A percentile compares a stretch with the other conserved stretches of the same genome.
phyloP scores from a whole-genome alignment of 257 asterid species.

The Scutellaria minor region DNA sequence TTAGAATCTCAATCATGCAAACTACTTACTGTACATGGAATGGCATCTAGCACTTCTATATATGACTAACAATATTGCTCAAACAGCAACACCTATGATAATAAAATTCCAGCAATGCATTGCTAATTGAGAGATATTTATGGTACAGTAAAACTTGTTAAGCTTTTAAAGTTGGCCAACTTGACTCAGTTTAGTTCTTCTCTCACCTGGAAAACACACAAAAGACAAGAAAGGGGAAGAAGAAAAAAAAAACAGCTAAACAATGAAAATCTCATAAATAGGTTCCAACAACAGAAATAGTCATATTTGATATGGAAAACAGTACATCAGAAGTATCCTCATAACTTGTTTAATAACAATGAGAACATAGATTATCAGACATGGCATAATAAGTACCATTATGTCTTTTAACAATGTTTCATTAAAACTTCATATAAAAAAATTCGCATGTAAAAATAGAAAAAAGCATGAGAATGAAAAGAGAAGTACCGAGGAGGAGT shows the following conservation, averaged over 20 bases:
- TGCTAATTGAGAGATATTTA: no score
- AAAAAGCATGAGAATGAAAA: constrained; percentile 6
- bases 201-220: not conserved
- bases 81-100: no score
- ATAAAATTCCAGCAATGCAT: no score
- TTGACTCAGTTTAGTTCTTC: constrained; percentile 18
- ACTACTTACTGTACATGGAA: constrained; percentile 17
- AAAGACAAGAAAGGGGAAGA: not conserved
- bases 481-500: constrained; percentile 52
- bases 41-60: constrained; percentile 3
- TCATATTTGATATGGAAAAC: not conserved
- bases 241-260: not conserved
- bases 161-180: constrained; percentile 4
- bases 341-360: no score
- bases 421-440: constrained; percentile 13
- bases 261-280: not conserved
- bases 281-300: constrained; percentile 13
- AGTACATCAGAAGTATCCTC: not conserved
- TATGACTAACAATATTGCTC: no score
- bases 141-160: not conserved
- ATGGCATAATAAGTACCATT: no score
- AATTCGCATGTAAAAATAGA: not conserved
- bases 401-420: no score
- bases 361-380: no score
- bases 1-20: not conserved